Evolutionary conservation across 1,284 basidiomycete species (phyloP), one percentile per base, ranked within the genome.

Genomic region (Fomitopsis schrenkii): DNA sequence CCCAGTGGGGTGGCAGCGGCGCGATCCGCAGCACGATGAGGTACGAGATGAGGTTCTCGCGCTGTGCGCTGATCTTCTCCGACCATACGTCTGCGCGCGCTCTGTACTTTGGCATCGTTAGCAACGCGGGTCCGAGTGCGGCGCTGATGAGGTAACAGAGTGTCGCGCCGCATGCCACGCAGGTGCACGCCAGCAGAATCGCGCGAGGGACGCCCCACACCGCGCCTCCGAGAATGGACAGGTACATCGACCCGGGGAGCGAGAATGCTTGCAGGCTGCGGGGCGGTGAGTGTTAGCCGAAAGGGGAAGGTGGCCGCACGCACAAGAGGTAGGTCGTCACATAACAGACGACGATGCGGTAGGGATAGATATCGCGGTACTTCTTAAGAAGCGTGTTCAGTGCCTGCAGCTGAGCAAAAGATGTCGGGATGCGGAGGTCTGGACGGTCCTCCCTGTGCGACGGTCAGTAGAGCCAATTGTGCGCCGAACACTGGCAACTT

Each of bases 201-300:
- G 96, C 96, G 7, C 90, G 77, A 1, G 93, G 78, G n/a, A 97
- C 90, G 40, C 97, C 96, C 87, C 95, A 99, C 6, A 98, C 90
- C 0, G 97, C 97, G 36, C 97, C 97, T 14, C 93, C 95, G 8
- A 98, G 87, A 71, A 98, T 98, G 57, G 94, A 95, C 63, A 99
- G 86, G 74, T 99, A 99, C 96, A 98, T 98, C 26, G 94, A 97
- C 0, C 97, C 97, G 0, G 97, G 97, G 5, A 99, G 83, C 2
- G 94, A 95, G 76, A 98, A 99, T 0, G 95, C 94, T 80, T 99
- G 97, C 4, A 98, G 83, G 76, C 94, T 95, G 72, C 55, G 60
- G 15, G 62, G 71, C 65, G 54, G 57, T 63, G 46, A 61, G 67
- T 66, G 64, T 33, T 30, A 26, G 26, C 26, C 30, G 26, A 26